phyloP scores from a whole-genome alignment of 1,284 basidiomycete genomes.

The Rugosomyces carneus region DNA sequence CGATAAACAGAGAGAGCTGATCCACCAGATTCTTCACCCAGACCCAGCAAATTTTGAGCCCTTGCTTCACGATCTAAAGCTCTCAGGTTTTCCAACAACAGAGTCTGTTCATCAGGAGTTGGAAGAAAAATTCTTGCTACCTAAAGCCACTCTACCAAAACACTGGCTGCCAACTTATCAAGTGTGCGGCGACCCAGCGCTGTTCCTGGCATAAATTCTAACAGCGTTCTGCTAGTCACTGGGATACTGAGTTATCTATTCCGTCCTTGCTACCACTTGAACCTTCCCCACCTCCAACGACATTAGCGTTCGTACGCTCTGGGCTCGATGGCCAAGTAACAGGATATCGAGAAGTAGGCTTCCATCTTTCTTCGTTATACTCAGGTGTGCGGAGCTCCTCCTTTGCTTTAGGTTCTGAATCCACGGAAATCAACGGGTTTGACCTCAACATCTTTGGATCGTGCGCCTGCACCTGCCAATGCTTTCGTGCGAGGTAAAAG shows the following conservation, averaged over 20 bases:
- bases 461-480: slow-evolving; percentile 71
- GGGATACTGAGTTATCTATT: slow-evolving; percentile 57
- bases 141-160: slow-evolving; percentile 52
- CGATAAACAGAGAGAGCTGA: slow-evolving; percentile 27
- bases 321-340: slow-evolving; percentile 78
- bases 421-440: slow-evolving; percentile 50
- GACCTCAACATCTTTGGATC: slow-evolving; percentile 78
- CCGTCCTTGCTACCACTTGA: slow-evolving; percentile 56
- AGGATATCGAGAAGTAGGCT: slow-evolving; percentile 69
- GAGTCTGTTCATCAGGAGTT: slow-evolving; percentile 60
- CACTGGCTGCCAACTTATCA: slow-evolving; percentile 75
- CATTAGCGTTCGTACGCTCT: slow-evolving; percentile 67
- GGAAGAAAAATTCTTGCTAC: slow-evolving; percentile 63
- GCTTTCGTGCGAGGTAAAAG: slow-evolving; percentile 93
- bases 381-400: neutral
- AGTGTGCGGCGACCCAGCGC: slow-evolving; percentile 43
- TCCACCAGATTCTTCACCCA: slow-evolving; percentile 45
- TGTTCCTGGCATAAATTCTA: slow-evolving; percentile 15
- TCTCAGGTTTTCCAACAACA: slow-evolving; percentile 49
- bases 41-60: slow-evolving; percentile 31
- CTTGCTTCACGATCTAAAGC: slow-evolving; percentile 47
- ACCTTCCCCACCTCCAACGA: slow-evolving; percentile 75
- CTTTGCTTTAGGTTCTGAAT: slow-evolving; percentile 40
- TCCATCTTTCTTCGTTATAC: neutral
- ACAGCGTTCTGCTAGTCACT: slow-evolving; percentile 45